A percentile compares a stretch with the other conserved stretches of the same genome.
phyloP scores from a whole-genome alignment of 1,284 basidiomycete genomes.

The Heterobasidion irregulare region DNA sequence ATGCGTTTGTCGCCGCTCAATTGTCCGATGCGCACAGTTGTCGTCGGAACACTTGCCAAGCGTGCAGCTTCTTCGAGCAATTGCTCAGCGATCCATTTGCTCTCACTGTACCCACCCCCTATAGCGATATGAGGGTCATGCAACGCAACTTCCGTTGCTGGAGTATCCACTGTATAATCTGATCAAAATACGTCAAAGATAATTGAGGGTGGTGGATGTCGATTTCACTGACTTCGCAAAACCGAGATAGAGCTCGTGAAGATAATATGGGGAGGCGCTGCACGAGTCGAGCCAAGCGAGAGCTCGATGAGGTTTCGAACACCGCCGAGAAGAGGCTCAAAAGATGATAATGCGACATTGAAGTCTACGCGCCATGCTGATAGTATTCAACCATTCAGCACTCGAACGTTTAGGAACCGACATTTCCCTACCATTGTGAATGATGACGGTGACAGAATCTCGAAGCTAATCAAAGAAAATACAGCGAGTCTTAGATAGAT shows the following conservation, averaged over 20 bases:
- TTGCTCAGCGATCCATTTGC: constrained; percentile 31
- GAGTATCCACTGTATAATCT: too few relatives aligned
- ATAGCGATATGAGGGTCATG: constrained; percentile 11
- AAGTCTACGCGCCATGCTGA: constrained; percentile 26
- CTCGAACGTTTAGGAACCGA: background rate
- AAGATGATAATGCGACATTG: background rate
- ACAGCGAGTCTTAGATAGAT: background rate
- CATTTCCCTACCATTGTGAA: constrained; percentile 22
- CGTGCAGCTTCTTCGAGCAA: constrained; percentile 14
- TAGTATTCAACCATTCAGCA: background rate
- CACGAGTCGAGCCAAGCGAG: background rate
- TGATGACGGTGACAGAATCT: constrained; percentile 12
- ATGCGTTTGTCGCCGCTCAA: constrained; percentile 27
- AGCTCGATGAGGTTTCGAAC: constrained; percentile 2
- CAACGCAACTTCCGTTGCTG: too few relatives aligned
- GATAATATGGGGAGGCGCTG: background rate
- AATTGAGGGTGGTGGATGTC: background rate
- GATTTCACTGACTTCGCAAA: background rate
- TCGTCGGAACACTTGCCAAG: constrained; percentile 16
- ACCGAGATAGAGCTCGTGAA: constrained; percentile 1
- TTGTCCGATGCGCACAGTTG: constrained; percentile 33
- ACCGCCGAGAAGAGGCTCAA: constrained; percentile 1
- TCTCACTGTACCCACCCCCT: constrained; percentile 28
- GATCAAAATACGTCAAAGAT: too few relatives aligned
- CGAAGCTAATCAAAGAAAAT: background rate